Conservation (phyloP, 2,329 filamentous ascomycete species). For the Verticillium isaacii region DNA sequence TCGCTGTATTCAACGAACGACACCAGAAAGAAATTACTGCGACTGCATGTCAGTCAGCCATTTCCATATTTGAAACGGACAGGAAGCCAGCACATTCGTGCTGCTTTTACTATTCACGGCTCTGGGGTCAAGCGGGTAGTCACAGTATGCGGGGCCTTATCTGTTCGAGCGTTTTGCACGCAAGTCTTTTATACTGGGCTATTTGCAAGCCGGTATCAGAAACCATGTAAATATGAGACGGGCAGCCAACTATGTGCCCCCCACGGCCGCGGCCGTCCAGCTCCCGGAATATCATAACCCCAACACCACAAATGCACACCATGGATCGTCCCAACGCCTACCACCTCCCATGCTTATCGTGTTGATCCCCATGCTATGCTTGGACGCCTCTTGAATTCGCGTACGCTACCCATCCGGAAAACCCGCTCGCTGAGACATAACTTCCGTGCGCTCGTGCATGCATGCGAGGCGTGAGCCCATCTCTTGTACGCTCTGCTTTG, state of each 20-base stretch:
- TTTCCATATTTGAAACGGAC: too few relatives aligned
- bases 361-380: conserved; percentile 5
- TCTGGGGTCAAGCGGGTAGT: too few relatives aligned
- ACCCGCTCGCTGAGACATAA: neutral
- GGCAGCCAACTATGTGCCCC: neutral
- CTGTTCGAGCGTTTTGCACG: too few relatives aligned
- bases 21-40: too few relatives aligned
- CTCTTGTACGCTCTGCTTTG: neutral
- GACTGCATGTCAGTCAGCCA: too few relatives aligned
- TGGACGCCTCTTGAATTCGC: neutral
- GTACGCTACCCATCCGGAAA: neutral
- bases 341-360: conserved; percentile 1
- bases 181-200: neutral
- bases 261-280: neutral
- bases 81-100: too few relatives aligned
- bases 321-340: conserved; percentile 6
- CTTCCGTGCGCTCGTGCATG: neutral
- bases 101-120: too few relatives aligned
- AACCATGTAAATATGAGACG: neutral
- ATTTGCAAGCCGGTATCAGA: neutral
- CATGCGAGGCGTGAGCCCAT: neutral
- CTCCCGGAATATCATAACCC: neutral
- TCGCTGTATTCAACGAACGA: too few relatives aligned
- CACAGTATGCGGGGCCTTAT: too few relatives aligned
- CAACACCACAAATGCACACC: conserved; percentile 3